Evolutionary conservation across 768 basidiomycete species (phyloP).

Genomic region (Suillus bovinus): DNA sequence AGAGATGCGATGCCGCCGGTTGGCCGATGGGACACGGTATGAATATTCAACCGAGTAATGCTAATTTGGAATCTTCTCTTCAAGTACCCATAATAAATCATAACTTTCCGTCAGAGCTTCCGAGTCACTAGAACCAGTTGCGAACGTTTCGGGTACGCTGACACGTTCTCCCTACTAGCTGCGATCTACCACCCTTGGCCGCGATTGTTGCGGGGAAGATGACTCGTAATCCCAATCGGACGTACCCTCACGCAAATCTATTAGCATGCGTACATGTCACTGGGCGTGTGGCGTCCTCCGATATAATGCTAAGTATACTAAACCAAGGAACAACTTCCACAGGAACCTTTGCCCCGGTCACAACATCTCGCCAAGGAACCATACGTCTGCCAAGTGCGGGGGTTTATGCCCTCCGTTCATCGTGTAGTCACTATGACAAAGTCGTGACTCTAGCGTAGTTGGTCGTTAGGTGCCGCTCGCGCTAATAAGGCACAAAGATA

Average conservation of each 20-base stretch:
- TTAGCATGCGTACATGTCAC: too few relatives aligned
- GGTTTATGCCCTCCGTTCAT: neutral
- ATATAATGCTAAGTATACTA: too few relatives aligned
- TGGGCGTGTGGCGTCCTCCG: neutral
- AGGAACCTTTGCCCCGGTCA: neutral
- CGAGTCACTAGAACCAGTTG: neutral
- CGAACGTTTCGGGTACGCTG: neutral
- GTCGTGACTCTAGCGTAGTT: too few relatives aligned
- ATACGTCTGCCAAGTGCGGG: neutral
- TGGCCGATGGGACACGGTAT: too few relatives aligned
- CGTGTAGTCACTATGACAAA: too few relatives aligned
- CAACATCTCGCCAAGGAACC: neutral
- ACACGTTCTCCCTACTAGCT: neutral
- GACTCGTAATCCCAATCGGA: too few relatives aligned
- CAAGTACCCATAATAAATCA: slow-evolving; percentile 3
- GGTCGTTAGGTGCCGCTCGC: too few relatives aligned
- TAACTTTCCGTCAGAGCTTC: neutral
- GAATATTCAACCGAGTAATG: neutral
- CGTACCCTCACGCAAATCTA: too few relatives aligned
- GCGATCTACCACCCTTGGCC: neutral
- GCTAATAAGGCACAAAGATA: slow-evolving; percentile 1
- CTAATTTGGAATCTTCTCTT: slow-evolving; percentile 4
- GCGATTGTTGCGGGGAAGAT: slow-evolving; percentile 1
- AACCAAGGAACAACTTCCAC: neutral
- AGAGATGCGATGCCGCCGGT: neutral